Percentiles rank a stretch among this genome's conserved stretches.
Evolutionary conservation across 2,329 filamentous ascomycete genomes (phyloP).

Genomic region (Fonsecaea erecta): DNA sequence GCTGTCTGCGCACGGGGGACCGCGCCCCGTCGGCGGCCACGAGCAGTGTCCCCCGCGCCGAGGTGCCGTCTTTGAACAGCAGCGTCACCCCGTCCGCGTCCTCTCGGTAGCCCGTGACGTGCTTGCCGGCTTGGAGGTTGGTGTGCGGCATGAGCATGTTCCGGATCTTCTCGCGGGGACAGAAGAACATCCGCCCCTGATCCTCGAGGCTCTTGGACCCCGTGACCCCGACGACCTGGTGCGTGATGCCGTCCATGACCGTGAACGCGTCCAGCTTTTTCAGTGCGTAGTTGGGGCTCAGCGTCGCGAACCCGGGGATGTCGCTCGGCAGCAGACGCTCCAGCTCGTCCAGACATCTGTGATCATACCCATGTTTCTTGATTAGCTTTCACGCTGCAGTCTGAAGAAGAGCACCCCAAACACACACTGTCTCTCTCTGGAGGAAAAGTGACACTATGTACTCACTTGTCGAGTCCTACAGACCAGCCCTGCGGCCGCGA

Average conservation of each 20-base stretch:
- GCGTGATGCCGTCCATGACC: slow-evolving; percentile 3
- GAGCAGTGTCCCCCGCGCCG: slow-evolving; percentile 1
- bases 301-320: not conserved
- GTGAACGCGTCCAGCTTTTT: not conserved
- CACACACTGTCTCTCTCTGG: not conserved
- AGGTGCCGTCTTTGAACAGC: slow-evolving; percentile 14
- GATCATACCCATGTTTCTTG: no score
- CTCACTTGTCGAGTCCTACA: slow-evolving; percentile 9
- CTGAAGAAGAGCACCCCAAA: no score
- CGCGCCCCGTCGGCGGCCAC: slow-evolving; percentile 9
- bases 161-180: not conserved
- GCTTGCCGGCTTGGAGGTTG: slow-evolving; percentile 4
- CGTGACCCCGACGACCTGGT: slow-evolving; percentile 2
- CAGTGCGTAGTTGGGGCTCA: slow-evolving; percentile 1
- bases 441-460: not conserved
- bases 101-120: slow-evolving; percentile 4
- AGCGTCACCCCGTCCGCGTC: slow-evolving; percentile 7
- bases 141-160: not conserved
- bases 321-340: not conserved
- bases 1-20: slow-evolving; percentile 2
- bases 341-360: slow-evolving; percentile 5
- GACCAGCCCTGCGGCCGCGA: slow-evolving; percentile 5
- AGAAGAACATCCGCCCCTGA: not conserved
- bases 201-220: not conserved
- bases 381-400: no score